Conservation (phyloP, 176 grass and related monocot species). For the Areca catechu region DNA sequence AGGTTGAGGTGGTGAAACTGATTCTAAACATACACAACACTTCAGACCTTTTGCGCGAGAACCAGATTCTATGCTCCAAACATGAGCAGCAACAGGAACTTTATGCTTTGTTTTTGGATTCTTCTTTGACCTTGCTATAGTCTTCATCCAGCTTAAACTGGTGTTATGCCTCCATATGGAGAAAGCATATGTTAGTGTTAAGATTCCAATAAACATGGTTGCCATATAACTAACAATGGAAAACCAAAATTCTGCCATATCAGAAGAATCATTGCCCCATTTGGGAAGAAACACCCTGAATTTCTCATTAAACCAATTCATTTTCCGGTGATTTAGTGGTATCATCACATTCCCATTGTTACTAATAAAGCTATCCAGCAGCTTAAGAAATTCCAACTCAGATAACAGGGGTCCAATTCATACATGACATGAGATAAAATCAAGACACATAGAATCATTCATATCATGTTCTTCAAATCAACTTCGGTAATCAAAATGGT, state of each 20-base stretch:
- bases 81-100: conserved; percentile 10
- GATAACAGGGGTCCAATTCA: no score
- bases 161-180: conserved; percentile 40
- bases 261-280: conserved; percentile 16
- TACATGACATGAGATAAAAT: no score
- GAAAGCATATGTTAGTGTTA: conserved; percentile 36
- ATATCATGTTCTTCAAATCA: no score
- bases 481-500: no score
- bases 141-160: conserved; percentile 67
- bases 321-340: background rate
- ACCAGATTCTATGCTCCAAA: conserved; percentile 16
- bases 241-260: conserved; percentile 36
- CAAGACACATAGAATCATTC: no score
- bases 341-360: no score
- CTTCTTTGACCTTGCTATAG: conserved; percentile 17
- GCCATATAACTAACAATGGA: conserved; percentile 24
- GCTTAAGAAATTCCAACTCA: no score
- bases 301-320: conserved; percentile 29
- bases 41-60: conserved; percentile 18
- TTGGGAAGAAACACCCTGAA: conserved; percentile 12
- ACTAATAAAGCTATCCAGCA: no score
- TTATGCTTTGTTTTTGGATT: conserved; percentile 3
- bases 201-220: conserved; percentile 24
- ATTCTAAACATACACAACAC: conserved; percentile 18
- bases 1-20: conserved; percentile 11